A percentile compares a stretch with the other conserved stretches of the same genome.
phyloP scores from a whole-genome alignment of 129 eudicot genomes.

The Tagetes erecta region DNA sequence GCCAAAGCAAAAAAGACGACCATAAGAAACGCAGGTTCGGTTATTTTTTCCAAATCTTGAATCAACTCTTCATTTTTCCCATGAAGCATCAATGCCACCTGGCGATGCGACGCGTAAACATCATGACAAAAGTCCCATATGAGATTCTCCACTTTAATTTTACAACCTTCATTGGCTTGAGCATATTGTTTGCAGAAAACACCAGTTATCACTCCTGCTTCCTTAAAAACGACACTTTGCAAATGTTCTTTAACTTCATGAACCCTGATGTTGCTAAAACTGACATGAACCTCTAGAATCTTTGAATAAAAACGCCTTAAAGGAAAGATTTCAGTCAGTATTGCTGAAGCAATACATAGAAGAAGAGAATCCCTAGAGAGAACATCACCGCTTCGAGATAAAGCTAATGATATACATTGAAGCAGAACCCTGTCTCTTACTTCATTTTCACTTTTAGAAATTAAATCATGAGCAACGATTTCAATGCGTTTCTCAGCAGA shows the following conservation, averaged over 20 bases:
- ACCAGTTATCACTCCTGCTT: constrained; percentile 84
- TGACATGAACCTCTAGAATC: constrained; percentile 41
- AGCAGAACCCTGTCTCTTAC: constrained; percentile 40
- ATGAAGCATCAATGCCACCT: constrained; percentile 54
- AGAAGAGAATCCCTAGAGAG: constrained; percentile 48
- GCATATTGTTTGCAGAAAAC: constrained; percentile 74
- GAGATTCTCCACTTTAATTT: constrained; percentile 58
- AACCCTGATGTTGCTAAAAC: constrained; percentile 11
- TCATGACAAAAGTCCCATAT: constrained; percentile 83
- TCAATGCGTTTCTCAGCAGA: constrained; percentile 67
- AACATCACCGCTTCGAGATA: constrained; percentile 68
- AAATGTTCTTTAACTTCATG: constrained; percentile 62
- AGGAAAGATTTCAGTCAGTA: constrained; percentile 78
- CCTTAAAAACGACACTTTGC: constrained; percentile 61
- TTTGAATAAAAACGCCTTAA: constrained; percentile 45
- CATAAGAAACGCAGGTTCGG: constrained; percentile 92
- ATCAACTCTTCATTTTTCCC: constrained; percentile 54
- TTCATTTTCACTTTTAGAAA: constrained; percentile 31
- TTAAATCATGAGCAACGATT: constrained; percentile 44
- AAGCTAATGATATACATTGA: constrained; percentile 72
- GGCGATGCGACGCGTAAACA: constrained; percentile 70
- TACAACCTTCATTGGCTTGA: constrained; percentile 53
- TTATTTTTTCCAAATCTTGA: constrained; percentile 72
- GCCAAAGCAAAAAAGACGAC: constrained; percentile 85
- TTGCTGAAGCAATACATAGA: constrained; percentile 61